Evolutionary conservation across 208 protist genomes (phyloP).

Genomic region (Leishmania gerbilli): DNA sequence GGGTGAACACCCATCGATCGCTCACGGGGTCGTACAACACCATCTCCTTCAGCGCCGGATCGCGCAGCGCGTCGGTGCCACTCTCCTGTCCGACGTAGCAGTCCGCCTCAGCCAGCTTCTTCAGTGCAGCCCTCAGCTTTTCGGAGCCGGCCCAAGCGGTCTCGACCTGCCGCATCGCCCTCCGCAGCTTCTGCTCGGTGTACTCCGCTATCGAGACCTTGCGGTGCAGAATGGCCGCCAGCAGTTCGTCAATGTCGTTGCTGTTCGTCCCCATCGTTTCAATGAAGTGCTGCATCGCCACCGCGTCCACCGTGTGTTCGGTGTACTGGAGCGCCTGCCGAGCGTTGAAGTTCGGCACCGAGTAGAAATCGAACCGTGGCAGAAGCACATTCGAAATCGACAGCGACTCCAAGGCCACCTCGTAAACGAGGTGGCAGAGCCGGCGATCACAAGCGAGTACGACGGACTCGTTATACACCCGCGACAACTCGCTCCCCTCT

Average conservation of each 20-base stretch:
- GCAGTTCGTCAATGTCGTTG: conserved; percentile 79
- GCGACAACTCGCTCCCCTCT: conserved; percentile 63
- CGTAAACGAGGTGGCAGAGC: conserved; percentile 80
- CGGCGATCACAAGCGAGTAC: conserved; percentile 70
- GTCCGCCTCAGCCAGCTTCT: conserved; percentile 56
- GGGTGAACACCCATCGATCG: conserved; percentile 72
- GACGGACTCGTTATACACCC: conserved; percentile 81
- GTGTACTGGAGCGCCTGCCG: conserved; percentile 75
- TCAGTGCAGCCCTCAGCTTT: conserved; percentile 41
- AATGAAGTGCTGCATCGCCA: conserved; percentile 63
- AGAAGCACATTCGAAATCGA: conserved; percentile 58
- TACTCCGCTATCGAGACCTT: conserved; percentile 53
- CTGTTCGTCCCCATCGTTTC: conserved; percentile 84
- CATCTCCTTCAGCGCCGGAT: conserved; percentile 59
- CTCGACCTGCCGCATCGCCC: conserved; percentile 76
- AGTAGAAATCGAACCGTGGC: conserved; percentile 77
- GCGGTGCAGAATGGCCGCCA: conserved; percentile 69
- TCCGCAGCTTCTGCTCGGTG: conserved; percentile 67
- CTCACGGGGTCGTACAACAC: conserved; percentile 80
- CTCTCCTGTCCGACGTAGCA: conserved; percentile 57
- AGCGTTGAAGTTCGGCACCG: conserved; percentile 70
- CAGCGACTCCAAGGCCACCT: conserved; percentile 73
- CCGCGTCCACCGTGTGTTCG: conserved; percentile 73
- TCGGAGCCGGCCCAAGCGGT: conserved; percentile 31
- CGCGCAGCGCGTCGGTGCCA: conserved; percentile 44